Evolutionary conservation across 371 early-diverging fungal species (phyloP).

Genomic region (Sanchytrium tribonematis): DNA sequence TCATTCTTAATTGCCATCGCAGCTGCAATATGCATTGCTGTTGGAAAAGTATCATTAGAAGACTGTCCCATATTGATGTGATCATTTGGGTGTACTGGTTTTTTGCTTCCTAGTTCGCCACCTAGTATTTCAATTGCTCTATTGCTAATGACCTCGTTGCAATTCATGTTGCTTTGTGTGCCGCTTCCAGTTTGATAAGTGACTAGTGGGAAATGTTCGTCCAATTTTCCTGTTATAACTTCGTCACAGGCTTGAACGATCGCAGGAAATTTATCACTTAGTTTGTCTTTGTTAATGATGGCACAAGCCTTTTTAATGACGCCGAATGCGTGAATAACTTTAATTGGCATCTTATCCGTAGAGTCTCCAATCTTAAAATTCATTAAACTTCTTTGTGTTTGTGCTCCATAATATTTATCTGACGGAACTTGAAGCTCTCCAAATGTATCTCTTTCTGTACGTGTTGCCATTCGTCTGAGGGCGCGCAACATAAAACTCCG

Average conservation of each 20-base stretch:
- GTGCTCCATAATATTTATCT: conserved; percentile 83
- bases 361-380: conserved; percentile 86
- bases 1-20: conserved; percentile 41
- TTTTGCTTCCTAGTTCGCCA: conserved; percentile 58
- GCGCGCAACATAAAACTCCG: too few species aligned
- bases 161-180: conserved; percentile 90
- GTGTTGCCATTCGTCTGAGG: too few species aligned
- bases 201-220: conserved; percentile 76
- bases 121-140: conserved; percentile 77
- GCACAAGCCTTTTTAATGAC: conserved; percentile 76
- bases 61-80: conserved; percentile 89
- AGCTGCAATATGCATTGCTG: conserved; percentile 88
- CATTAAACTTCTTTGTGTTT: conserved; percentile 66
- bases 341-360: conserved; percentile 70
- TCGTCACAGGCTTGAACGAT: conserved; percentile 61
- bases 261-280: conserved; percentile 19
- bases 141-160: conserved; percentile 75
- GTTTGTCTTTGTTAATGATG: conserved; percentile 56
- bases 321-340: conserved; percentile 70
- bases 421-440: conserved; percentile 72
- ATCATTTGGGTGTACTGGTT: conserved; percentile 84
- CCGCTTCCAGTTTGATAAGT: conserved; percentile 93
- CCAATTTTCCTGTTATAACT: conserved; percentile 48
- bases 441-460: conserved; percentile 68
- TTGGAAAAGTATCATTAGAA: conserved; percentile 86